phyloP scores from a whole-genome alignment of 768 basidiomycete genomes.

The Suillus spraguei region DNA sequence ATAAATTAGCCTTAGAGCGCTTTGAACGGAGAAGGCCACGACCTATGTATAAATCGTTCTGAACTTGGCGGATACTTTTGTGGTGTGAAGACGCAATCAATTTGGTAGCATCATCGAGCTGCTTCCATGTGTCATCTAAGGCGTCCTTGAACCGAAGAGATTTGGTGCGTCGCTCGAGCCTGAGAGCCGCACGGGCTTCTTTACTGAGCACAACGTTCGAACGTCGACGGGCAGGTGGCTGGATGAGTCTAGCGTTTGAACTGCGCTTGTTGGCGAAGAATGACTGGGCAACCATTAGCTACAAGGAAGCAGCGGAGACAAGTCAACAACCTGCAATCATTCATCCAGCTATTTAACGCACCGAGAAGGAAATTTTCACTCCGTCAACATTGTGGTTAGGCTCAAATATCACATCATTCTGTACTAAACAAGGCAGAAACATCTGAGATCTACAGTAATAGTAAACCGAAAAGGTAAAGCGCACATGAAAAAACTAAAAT shows the following conservation, averaged over 20 bases:
- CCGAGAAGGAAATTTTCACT: background rate
- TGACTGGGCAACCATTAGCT: background rate
- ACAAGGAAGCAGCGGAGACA: background rate
- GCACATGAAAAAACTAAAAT: background rate
- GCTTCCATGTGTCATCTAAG: conserved; percentile 12
- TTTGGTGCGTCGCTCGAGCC: background rate
- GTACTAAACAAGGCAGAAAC: background rate
- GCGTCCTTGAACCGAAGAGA: background rate
- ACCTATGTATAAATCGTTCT: conserved; percentile 10
- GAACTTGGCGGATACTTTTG: conserved; percentile 14
- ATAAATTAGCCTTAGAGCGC: too few species aligned
- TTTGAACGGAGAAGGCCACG: background rate
- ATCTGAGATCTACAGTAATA: conserved; percentile 2
- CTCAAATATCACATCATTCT: background rate
- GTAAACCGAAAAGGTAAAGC: background rate
- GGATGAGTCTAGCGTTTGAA: background rate
- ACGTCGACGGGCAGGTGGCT: background rate
- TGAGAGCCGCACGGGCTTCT: conserved; percentile 8
- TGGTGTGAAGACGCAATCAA: conserved; percentile 1
- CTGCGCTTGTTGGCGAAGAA: background rate
- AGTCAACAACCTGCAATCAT: background rate
- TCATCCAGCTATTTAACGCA: background rate
- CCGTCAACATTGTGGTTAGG: background rate
- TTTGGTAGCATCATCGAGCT: conserved; percentile 9
- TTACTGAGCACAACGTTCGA: conserved; percentile 8